Percentiles rank a stretch among this genome's conserved stretches.
Evolutionary conservation across 371 early-diverging fungal species (phyloP).

Genomic region (Zopfochytrium polystomum): DNA sequence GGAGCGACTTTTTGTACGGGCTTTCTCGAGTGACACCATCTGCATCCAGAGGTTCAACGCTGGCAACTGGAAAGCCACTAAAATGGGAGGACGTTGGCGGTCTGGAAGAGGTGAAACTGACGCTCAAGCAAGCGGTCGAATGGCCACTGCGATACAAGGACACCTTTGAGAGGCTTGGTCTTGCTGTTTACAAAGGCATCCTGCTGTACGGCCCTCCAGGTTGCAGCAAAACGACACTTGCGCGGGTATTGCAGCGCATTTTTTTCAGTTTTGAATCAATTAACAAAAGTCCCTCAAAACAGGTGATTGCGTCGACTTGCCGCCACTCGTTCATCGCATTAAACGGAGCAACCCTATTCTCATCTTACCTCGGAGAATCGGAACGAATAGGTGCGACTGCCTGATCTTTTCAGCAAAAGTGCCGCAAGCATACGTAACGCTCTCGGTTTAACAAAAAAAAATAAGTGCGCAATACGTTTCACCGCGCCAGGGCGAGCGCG

Average conservation of each 20-base stretch:
- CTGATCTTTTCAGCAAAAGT: neutral
- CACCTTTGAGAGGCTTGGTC: conserved; percentile 73
- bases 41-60: conserved; percentile 46
- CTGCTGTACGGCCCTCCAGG: conserved; percentile 97
- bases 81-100: conserved; percentile 94
- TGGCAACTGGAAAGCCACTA: conserved; percentile 56
- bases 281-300: neutral
- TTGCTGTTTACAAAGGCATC: conserved; percentile 83
- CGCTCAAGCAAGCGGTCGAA: conserved; percentile 89
- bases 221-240: conserved; percentile 96
- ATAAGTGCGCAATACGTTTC: conserved; percentile 70
- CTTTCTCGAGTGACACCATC: too few relatives aligned
- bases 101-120: conserved; percentile 83
- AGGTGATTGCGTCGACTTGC: conserved; percentile 73
- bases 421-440: conserved; percentile 1
- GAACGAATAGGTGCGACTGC: conserved; percentile 64
- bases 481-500: conserved; percentile 76
- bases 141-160: conserved; percentile 85
- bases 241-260: conserved; percentile 54
- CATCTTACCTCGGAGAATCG: conserved; percentile 91
- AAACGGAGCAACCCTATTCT: conserved; percentile 86
- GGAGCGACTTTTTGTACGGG: too few relatives aligned
- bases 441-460: neutral
- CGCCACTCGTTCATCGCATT: conserved; percentile 81
- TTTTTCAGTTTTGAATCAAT: neutral